phyloP scores from a whole-genome alignment of 352 stramenopile genomes.

The Globisporangium viniferum region DNA sequence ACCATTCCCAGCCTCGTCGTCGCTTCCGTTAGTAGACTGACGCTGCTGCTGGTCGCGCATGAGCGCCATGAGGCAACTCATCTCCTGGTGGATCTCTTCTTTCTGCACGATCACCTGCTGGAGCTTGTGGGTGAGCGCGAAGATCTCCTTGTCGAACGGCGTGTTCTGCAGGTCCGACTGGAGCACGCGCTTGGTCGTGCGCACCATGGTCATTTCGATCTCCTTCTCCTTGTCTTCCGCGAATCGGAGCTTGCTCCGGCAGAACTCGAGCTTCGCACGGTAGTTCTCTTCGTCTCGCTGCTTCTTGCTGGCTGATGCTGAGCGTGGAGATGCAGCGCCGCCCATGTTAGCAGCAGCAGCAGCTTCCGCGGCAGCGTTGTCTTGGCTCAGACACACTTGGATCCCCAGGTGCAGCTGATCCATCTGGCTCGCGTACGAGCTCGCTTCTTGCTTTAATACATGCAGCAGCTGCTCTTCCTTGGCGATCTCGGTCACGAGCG shows the following conservation, averaged over 20 bases:
- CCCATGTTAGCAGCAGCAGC: background rate
- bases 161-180: constrained; percentile 39
- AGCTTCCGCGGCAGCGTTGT: constrained; percentile 3
- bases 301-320: constrained; percentile 16
- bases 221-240: constrained; percentile 65
- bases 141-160: constrained; percentile 78
- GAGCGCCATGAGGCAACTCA: constrained; percentile 52
- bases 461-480: constrained; percentile 66
- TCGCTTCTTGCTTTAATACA: constrained; percentile 46
- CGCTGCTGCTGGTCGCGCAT: constrained; percentile 21
- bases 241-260: constrained; percentile 55
- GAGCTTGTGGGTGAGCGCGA: constrained; percentile 66
- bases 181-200: constrained; percentile 69
- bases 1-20: background rate
- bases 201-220: constrained; percentile 68
- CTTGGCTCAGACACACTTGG: constrained; percentile 34
- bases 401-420: constrained; percentile 52
- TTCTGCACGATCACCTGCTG: constrained; percentile 76
- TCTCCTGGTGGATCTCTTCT: constrained; percentile 70
- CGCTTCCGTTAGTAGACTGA: background rate
- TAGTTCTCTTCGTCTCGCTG: constrained; percentile 41
- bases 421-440: constrained; percentile 44
- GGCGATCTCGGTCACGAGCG: constrained; percentile 52
- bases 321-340: background rate
- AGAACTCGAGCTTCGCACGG: constrained; percentile 51